Evolutionary conservation across 805 yeast species (phyloP), one percentile per base, ranked within the genome.

Genomic region (Candida insectalens): DNA sequence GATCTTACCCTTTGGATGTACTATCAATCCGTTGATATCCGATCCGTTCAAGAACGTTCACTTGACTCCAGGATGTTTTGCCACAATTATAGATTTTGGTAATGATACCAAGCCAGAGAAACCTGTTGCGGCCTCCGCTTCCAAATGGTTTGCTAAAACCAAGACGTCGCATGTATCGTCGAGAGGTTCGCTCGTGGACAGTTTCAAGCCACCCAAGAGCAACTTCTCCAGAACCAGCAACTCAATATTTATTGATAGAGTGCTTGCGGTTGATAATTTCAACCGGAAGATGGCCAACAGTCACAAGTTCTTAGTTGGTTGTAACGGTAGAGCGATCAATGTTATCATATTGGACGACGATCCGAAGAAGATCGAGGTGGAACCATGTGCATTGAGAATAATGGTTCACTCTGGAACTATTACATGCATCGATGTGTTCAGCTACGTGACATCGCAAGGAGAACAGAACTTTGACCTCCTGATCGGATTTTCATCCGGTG

Each of bases 401-500:
- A 61, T 59, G 18, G 53, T 70, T 30, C 51, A 57, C 3, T 41
- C 46, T 3, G 47, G 62, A n/a, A 46, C 67, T 8, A 56, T 69
- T 2, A 67, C 77, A 0, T 46, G 61, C 4, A 34, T 69, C 26
- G 49, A 59, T 12, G 38, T 62, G 2, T 59, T 61, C 34, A 45
- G 50, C 6, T 44, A 45, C 16, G 34, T 34, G 3, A 35, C 47
- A 4, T 28, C 48, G 6, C 42, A 40, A 3, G 50, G 50, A n/a
- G 62, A 57, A 13, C 47, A 47, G 19, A 58, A 58, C 25, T 55
- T 80, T 6, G 76, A 76, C 33, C 59, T 77, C 5, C 55, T 74
- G 2, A 41, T 77, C 14, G 92, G 89, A 1, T 68, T 75, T 40
- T 70, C 77, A 14, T 57, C 75, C 1, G 85, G 89, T n/a, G 84